These are phyloP conservation scores for Chionographis japonica DNA, from an alignment of 106 monocot genomes.

Conservation along the genomic window DNA sequence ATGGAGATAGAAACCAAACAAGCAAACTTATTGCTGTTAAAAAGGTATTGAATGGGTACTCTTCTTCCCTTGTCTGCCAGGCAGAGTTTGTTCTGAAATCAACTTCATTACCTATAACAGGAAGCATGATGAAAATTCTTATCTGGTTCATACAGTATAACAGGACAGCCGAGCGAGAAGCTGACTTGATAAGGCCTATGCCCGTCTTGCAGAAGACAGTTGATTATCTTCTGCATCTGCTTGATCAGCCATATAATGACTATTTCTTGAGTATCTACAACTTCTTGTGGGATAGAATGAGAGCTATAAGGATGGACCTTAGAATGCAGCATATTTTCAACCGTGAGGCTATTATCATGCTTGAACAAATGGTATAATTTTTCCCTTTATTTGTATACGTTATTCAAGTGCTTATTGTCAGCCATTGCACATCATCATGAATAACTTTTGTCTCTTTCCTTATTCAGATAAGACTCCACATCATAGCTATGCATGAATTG, in stretches of 20 bases:
- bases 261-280: constrained; percentile 80
- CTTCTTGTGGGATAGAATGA: constrained; percentile 98
- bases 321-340: constrained; percentile 98
- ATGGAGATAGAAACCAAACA: constrained; percentile 95
- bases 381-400: neutral
- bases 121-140: constrained; percentile 55
- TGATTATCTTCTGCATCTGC: constrained; percentile 79
- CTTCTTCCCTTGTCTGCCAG: constrained; percentile 6
- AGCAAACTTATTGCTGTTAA: constrained; percentile 83
- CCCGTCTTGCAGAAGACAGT: constrained; percentile 86
- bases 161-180: constrained; percentile 83
- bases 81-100: constrained; percentile 25
- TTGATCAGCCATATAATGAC: constrained; percentile 73
- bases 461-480: constrained; percentile 89
- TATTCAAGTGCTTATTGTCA: neutral
- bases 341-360: constrained; percentile 78
- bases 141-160: constrained; percentile 87
- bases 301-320: constrained; percentile 94
- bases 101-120: constrained; percentile 23
- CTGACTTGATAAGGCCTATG: constrained; percentile 83
- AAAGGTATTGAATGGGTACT: constrained; percentile 47
- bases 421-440: neutral
- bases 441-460: constrained; percentile 4
- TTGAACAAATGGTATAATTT: constrained; percentile 86
- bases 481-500: constrained; percentile 94